These are phyloP conservation scores for Streptanthus diversifolius DNA, from an alignment of 345 rosid species.

Conservation along the genomic window DNA sequence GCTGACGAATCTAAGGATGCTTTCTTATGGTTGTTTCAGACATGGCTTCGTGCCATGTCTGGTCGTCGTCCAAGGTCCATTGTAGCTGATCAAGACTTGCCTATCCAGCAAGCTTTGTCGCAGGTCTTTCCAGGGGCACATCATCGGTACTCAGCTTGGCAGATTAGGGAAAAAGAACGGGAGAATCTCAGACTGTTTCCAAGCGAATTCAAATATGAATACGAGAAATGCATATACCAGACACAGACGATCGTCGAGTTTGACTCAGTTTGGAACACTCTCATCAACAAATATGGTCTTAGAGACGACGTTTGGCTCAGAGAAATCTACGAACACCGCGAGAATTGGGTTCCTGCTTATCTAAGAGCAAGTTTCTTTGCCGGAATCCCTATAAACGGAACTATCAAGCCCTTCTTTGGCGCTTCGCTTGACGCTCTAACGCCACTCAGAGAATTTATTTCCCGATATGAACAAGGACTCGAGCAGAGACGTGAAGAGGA, in stretches of 20 bases:
- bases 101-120: conserved; percentile 66
- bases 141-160: conserved; percentile 79
- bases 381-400: conserved; percentile 61
- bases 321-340: conserved; percentile 63
- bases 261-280: conserved; percentile 58
- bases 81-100: conserved; percentile 76
- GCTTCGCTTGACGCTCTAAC: conserved; percentile 53
- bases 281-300: conserved; percentile 56
- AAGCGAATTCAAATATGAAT: conserved; percentile 56
- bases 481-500: conserved; percentile 73
- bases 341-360: conserved; percentile 77
- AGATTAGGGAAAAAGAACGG: conserved; percentile 56
- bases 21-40: conserved; percentile 70
- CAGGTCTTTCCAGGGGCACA: conserved; percentile 70
- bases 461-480: conserved; percentile 61
- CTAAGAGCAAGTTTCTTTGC: conserved; percentile 68
- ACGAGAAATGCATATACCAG: conserved; percentile 66
- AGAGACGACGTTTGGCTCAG: conserved; percentile 66
- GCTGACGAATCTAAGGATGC: conserved; percentile 71
- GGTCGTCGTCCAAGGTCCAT: conserved; percentile 66
- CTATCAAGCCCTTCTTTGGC: conserved; percentile 59
- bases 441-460: conserved; percentile 54
- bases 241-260: conserved; percentile 64
- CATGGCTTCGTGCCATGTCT: conserved; percentile 83
- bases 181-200: conserved; percentile 57